phyloP scores from a whole-genome alignment of 1,284 basidiomycete species.

The Pterula multifida region DNA sequence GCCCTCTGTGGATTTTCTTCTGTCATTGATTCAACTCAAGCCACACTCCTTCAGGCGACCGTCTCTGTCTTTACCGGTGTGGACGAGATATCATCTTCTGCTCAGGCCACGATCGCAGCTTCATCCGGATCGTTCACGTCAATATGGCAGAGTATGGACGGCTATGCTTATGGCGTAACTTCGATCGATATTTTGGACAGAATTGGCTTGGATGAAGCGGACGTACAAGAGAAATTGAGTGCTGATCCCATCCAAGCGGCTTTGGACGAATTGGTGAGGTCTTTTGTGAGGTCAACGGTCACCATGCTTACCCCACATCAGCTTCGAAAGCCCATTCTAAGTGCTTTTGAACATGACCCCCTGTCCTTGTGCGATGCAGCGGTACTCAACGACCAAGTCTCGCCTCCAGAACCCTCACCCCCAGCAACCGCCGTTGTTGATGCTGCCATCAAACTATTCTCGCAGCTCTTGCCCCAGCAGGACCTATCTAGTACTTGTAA shows the following conservation, averaged over 20 bases:
- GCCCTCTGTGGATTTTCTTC: conserved; percentile 66
- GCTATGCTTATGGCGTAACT: conserved; percentile 89
- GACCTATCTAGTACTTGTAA: conserved; percentile 58
- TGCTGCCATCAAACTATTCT: conserved; percentile 80
- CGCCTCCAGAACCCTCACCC: conserved; percentile 51
- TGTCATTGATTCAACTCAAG: conserved; percentile 75
- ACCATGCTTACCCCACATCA: conserved; percentile 18
- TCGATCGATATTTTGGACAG: conserved; percentile 45
- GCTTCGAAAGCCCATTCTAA: conserved; percentile 72
- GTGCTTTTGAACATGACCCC: conserved; percentile 81
- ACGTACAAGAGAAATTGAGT: conserved; percentile 37
- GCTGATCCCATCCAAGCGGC: conserved; percentile 68
- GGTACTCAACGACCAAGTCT: not conserved
- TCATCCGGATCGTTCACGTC: conserved; percentile 77
- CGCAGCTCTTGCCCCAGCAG: conserved; percentile 71
- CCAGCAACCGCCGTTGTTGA: conserved; percentile 81
- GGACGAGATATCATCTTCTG: conserved; percentile 64
- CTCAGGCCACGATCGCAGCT: conserved; percentile 88
- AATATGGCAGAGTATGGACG: conserved; percentile 83
- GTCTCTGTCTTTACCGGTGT: conserved; percentile 83
- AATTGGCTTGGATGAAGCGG: conserved; percentile 22
- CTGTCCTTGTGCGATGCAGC: conserved; percentile 56
- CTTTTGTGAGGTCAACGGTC: conserved; percentile 2
- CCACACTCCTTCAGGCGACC: conserved; percentile 71
- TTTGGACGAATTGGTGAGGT: conserved; percentile 61